phyloP scores from a whole-genome alignment of 2,329 filamentous ascomycete genomes.

The Helminthosporium solani region DNA sequence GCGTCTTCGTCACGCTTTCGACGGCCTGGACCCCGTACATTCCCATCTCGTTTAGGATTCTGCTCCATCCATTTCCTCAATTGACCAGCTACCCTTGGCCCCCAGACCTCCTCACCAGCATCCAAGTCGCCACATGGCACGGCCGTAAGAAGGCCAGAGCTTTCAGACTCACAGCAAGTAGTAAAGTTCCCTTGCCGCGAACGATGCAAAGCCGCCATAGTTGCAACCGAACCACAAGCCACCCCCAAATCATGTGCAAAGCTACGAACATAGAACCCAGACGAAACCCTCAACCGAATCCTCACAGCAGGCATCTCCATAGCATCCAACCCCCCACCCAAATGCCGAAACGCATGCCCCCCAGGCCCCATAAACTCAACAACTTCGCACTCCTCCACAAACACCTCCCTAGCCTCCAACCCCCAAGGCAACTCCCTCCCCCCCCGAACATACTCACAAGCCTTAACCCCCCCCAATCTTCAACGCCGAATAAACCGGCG shows the following conservation, averaged over 20 bases:
- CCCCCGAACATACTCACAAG: constrained; percentile 29
- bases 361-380: constrained; percentile 27
- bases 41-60: constrained; percentile 20
- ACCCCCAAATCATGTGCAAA: constrained; percentile 35
- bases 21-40: constrained; percentile 20
- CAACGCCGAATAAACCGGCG: constrained; percentile 32
- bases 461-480: constrained; percentile 34
- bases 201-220: constrained; percentile 27
- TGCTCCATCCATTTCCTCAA: constrained; percentile 25
- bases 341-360: constrained; percentile 19
- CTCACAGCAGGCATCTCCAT: constrained; percentile 18
- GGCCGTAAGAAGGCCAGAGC: constrained; percentile 8
- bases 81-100: constrained; percentile 18
- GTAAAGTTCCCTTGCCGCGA: constrained; percentile 28
- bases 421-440: constrained; percentile 26
- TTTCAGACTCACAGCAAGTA: constrained; percentile 3
- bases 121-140: constrained; percentile 27
- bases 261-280: constrained; percentile 37
- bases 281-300: constrained; percentile 27
- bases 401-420: constrained; percentile 29
- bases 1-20: constrained; percentile 14
- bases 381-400: constrained; percentile 29
- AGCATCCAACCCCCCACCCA: constrained; percentile 6
- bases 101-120: constrained; percentile 26
- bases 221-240: constrained; percentile 22